Percentiles rank a stretch among this genome's conserved stretches.
phyloP scores from a whole-genome alignment of 2,329 filamentous ascomycete genomes.

The Botrytis galanthina region DNA sequence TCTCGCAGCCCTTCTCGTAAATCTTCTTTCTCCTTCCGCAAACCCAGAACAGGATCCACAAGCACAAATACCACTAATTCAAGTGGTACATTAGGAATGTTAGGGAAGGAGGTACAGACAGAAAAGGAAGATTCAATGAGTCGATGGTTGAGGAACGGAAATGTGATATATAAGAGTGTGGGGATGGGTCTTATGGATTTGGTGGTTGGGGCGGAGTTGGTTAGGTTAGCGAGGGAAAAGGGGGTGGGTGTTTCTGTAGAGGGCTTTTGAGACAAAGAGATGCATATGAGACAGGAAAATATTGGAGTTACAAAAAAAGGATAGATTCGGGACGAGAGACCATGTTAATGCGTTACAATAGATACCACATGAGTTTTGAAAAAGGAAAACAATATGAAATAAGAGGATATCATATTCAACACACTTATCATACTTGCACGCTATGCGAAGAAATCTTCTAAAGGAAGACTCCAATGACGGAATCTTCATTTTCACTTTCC shows the following conservation, averaged over 20 bases:
- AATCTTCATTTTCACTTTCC: no score
- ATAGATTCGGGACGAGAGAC: not conserved
- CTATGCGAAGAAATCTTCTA: no score
- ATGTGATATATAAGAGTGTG: constrained; percentile 68
- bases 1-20: constrained; percentile 26
- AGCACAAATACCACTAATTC: constrained; percentile 24
- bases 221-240: constrained; percentile 55
- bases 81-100: constrained; percentile 20
- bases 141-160: constrained; percentile 58
- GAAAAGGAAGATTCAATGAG: constrained; percentile 50
- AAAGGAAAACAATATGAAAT: not conserved
- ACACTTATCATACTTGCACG: not conserved
- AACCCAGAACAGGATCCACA: constrained; percentile 20
- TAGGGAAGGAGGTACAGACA: constrained; percentile 29
- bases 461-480: not conserved
- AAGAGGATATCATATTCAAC: not conserved
- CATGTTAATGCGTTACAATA: not conserved
- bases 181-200: constrained; percentile 66
- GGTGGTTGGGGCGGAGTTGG: constrained; percentile 57
- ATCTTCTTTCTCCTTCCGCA: constrained; percentile 22
- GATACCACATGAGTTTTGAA: constrained; percentile 7
- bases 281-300: not conserved
- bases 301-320: not conserved
- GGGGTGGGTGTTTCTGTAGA: constrained; percentile 53
- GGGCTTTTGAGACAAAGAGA: constrained; percentile 45